These are phyloP conservation scores for Fusarium napiforme DNA, from an alignment of 2,329 filamentous ascomycete genomes.

Conservation along the genomic window DNA sequence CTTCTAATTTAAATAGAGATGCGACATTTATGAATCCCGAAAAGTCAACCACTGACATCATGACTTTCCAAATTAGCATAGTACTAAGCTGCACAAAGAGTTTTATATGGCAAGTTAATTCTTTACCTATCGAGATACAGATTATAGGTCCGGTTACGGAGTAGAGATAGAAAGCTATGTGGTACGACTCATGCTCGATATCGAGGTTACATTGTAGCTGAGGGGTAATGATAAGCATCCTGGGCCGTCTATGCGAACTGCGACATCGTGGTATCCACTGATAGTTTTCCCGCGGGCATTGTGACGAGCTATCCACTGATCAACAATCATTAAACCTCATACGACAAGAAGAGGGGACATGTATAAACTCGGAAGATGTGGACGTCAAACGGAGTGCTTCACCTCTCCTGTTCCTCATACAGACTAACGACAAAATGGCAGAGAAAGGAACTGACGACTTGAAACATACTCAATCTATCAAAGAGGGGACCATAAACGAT, in stretches of 20 bases:
- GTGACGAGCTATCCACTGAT: neutral
- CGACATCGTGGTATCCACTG: neutral
- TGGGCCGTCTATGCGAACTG: neutral
- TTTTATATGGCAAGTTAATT: accelerated
- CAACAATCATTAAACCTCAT: neutral
- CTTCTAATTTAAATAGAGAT: no score
- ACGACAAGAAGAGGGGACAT: accelerated
- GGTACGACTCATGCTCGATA: neutral
- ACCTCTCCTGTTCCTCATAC: neutral
- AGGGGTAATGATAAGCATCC: neutral
- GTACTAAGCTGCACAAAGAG: accelerated
- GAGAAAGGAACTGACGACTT: neutral
- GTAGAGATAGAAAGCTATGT: no score
- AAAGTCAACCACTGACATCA: accelerated
- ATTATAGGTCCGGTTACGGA: neutral
- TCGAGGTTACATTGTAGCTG: neutral
- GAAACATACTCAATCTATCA: neutral
- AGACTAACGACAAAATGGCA: neutral
- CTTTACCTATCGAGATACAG: neutral
- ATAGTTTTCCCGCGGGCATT: neutral
- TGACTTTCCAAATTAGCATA: neutral
- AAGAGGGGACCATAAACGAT: slow-evolving; percentile 3
- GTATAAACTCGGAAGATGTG: neutral
- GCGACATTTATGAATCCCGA: no score
- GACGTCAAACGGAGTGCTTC: accelerated